Evolutionary conservation across 75 land plant genomes (phyloP), one percentile per base, ranked within the genome.

Genomic region (Larix kaempferi): DNA sequence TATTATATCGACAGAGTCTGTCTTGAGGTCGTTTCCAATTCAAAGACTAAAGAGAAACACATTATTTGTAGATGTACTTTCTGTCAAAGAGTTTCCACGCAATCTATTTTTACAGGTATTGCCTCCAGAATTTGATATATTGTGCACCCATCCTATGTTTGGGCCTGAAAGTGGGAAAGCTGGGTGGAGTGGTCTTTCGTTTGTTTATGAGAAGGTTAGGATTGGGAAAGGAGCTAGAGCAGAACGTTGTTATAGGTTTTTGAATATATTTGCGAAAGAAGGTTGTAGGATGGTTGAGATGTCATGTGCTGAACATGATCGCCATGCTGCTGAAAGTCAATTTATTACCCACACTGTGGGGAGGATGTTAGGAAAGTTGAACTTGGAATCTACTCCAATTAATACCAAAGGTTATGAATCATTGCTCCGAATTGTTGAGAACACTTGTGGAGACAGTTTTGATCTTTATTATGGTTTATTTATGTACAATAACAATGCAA

Each of bases 61-160:
- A 59, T 78, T 93, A 25, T 89, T 93, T 78, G 91, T 81, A 44
- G 95, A 93, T 78, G 95, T 91, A 7, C 87, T 93, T 44, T 93
- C 94, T 12, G 91, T 93, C 59, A 93, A 93, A 75, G 91, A 93
- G 79, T 93, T 91, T 71, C 95, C 95, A 4, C 84, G 80, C 65
- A 84, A 80, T 61, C 86, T 91, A 49, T 82, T 93, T 35, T 71
- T 91, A 6, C 78, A 86, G 84, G 72, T 57, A 17, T 78, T 92
- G 12, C 92, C 88, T 55, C 74, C 77, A 16, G 85, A 83, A 39
- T 93, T 93, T 79, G 94, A 91, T 73, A 81, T 93, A 33, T 76
- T 93, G 25, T 93, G 95, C 82, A 93, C 95, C 23, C 95, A 91
- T 80, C 94, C 95, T 7, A 93, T 93, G 94, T 93, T 93, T 80